These are phyloP conservation scores for Diplodia mutila DNA, from an alignment of 2,329 filamentous ascomycete genomes.

Conservation along the genomic window DNA sequence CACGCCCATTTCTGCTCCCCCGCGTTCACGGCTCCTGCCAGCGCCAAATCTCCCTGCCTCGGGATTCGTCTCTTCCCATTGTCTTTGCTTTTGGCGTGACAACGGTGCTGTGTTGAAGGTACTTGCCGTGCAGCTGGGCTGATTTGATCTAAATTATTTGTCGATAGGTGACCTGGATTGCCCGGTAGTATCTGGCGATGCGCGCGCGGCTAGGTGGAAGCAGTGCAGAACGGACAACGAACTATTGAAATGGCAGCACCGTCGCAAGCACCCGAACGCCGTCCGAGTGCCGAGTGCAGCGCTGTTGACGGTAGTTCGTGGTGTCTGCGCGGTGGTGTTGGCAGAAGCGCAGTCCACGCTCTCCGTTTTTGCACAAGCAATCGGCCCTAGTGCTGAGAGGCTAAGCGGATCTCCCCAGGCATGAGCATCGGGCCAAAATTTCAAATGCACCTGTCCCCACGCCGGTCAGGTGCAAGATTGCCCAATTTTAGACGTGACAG, in stretches of 20 bases:
- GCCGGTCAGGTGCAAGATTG: slow-evolving; percentile 7
- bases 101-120: neutral
- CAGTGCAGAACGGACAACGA: neutral
- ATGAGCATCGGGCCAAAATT: neutral
- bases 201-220: neutral
- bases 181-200: neutral
- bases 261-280: neutral
- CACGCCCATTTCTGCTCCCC: slow-evolving; percentile 1
- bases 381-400: slow-evolving; percentile 14
- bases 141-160: slow-evolving; percentile 14
- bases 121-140: slow-evolving; percentile 11
- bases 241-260: neutral
- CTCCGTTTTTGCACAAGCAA: neutral
- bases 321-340: slow-evolving; percentile 14
- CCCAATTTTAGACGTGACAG: slow-evolving; percentile 10
- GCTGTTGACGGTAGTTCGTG: neutral
- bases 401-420: slow-evolving; percentile 18
- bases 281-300: slow-evolving; percentile 17
- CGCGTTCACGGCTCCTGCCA: slow-evolving; percentile 2
- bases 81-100: neutral
- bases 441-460: neutral
- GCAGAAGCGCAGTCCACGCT: neutral
- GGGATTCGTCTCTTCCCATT: neutral
- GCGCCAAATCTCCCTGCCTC: neutral
- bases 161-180: neutral